Evolutionary conservation across 1,139 yeast species (phyloP), one percentile per base, ranked within the genome.

Genomic region (Pichia sp.): DNA sequence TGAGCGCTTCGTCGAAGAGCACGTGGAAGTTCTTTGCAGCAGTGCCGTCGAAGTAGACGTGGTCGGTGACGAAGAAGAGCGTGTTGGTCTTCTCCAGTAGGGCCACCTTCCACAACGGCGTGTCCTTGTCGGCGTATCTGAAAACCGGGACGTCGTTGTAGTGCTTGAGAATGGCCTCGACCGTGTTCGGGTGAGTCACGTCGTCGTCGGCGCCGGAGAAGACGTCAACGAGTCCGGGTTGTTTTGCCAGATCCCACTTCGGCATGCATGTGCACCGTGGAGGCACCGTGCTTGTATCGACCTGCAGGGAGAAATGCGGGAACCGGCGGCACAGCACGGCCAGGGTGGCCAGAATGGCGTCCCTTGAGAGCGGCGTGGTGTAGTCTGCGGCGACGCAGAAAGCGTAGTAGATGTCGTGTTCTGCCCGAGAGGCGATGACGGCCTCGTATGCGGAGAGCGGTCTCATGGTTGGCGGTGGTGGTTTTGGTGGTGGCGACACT

Each of bases 31-130:
- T 61, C 8, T 64, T 62, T 1, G 69, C 75, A 1, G 75, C 63
- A n/a, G 64, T 65, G 2, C 79, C 80, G 58, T 76, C 79, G 38
- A 68, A 67, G 15, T 71, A 60, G 0, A 68, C 50, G 59, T 76
- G 80, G 57, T 74, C 74, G 50, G 68, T 67, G 13, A 64, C 60
- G 38, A 71, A 68, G 1, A 72, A 60, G 8, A 75, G 42, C 31
- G 58, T 54, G 8, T 51, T 54, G 6, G 44, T 41, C 11, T 57
- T 49, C 7, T 32, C 38, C 4, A 54, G 43, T 26, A 57, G 48
- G 1, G 52, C 29, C 13, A 62, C 34, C n/a, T 53, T 57, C 62
- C 62, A 62, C 1, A 62, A 23, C 34, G 62, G 60, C 19, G 15
- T 38, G 16, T 46, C 44, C 5, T 11, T 29, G 30, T 16, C 19